Evolutionary conservation across 73 alveolate genomes (phyloP).

Genomic region (Symbiodinium natans): DNA sequence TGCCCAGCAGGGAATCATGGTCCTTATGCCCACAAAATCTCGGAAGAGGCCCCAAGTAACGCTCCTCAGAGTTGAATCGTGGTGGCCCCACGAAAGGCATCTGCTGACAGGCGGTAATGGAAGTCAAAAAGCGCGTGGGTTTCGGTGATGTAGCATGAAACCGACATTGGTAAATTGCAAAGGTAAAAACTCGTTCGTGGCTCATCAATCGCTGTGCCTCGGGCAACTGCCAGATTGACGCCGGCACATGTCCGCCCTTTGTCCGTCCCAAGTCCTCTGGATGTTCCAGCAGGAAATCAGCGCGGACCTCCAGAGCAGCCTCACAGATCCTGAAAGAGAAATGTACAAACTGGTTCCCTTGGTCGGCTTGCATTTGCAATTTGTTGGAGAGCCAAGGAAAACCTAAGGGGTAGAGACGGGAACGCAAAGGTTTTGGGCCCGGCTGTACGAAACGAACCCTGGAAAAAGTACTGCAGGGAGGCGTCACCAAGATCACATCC

Average conservation of each 20-base stretch:
- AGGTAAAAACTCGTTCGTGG: background rate
- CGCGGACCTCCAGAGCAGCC: background rate
- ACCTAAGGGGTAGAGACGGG: background rate
- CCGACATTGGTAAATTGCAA: background rate
- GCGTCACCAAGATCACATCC: background rate
- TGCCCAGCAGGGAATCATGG: background rate
- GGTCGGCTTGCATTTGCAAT: background rate
- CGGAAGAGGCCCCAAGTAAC: background rate
- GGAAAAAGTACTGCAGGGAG: background rate
- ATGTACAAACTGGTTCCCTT: background rate
- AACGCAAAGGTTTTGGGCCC: background rate
- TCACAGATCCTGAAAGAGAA: background rate
- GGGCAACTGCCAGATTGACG: background rate
- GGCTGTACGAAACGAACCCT: background rate
- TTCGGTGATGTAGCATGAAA: background rate
- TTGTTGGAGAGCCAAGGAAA: background rate
- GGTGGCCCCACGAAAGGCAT: background rate
- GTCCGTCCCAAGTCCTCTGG: constrained; percentile 7
- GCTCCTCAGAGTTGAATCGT: background rate
- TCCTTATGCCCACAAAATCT: background rate
- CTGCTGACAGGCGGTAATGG: background rate
- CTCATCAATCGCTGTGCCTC: background rate
- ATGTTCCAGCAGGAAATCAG: background rate
- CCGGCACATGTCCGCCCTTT: background rate
- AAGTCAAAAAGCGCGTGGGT: background rate